These are phyloP conservation scores for Ceratocystis alfenasii DNA, from an alignment of 2,329 filamentous ascomycete genomes.

Conservation along the genomic window DNA sequence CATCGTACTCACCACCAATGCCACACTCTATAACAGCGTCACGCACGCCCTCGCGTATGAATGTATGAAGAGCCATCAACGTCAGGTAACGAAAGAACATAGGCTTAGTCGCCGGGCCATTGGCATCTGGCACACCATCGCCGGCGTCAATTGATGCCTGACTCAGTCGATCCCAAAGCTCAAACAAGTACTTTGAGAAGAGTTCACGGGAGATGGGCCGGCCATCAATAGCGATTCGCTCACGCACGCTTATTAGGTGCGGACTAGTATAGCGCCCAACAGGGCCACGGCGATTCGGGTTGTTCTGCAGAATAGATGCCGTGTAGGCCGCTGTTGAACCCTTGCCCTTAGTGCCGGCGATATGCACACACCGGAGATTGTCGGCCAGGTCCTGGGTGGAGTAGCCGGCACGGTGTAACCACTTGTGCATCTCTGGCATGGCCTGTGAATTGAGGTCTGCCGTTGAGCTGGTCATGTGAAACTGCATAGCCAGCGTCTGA, in stretches of 20 bases:
- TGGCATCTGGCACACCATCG: conserved; percentile 34
- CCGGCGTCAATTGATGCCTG: conserved; percentile 30
- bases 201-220: conserved; percentile 52
- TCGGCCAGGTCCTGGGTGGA: conserved; percentile 36
- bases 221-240: conserved; percentile 73
- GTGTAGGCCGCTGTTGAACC: conserved; percentile 78
- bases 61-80: conserved; percentile 75
- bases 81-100: conserved; percentile 90
- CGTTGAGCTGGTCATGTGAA: conserved; percentile 29
- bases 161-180: conserved; percentile 59
- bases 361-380: conserved; percentile 52
- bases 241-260: conserved; percentile 69
- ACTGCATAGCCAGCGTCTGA: conserved; percentile 48
- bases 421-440: conserved; percentile 70
- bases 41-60: conserved; percentile 61
- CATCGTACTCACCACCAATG: conserved; percentile 86
- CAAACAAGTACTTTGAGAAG: conserved; percentile 71
- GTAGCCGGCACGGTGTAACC: conserved; percentile 66
- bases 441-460: conserved; percentile 53
- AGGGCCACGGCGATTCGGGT: conserved; percentile 28
- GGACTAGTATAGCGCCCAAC: conserved; percentile 77
- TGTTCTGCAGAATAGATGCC: conserved; percentile 57
- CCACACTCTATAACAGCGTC: conserved; percentile 83
- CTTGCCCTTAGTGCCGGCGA: conserved; percentile 91
- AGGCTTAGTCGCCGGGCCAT: conserved; percentile 54